Evolutionary conservation across 2,329 filamentous ascomycete genomes (phyloP).

Genomic region (Trichoderma guizhouense): DNA sequence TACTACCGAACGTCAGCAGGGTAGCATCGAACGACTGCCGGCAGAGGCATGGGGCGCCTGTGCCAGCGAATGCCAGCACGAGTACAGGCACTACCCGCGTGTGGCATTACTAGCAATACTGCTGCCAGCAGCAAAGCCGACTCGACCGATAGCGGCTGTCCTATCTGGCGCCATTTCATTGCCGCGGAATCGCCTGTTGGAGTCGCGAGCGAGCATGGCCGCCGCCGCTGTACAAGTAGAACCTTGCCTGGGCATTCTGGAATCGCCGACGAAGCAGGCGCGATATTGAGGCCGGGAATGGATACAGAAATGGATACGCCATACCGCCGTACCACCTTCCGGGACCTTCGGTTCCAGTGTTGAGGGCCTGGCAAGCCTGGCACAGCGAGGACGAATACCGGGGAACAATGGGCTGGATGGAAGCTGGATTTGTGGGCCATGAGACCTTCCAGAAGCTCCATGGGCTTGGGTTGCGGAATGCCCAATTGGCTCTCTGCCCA

Average conservation of each 20-base stretch:
- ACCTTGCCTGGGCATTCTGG: conserved; percentile 1
- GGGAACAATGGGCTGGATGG: conserved; percentile 11
- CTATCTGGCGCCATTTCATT: conserved; percentile 10
- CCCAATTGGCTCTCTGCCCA: conserved; percentile 11
- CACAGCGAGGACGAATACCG: conserved; percentile 2
- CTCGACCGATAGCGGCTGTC: conserved; percentile 13
- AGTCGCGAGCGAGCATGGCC: not conserved
- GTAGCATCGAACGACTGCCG: conserved; percentile 15
- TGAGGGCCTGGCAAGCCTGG: not conserved
- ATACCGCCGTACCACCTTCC: conserved; percentile 4
- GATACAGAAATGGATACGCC: conserved; percentile 16
- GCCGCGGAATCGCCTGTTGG: conserved; percentile 6
- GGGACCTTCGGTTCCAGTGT: conserved; percentile 4
- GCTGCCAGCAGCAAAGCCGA: not conserved
- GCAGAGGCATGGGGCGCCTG: conserved; percentile 8
- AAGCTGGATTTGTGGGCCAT: conserved; percentile 14
- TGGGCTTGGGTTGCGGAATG: conserved; percentile 18
- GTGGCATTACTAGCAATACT: not conserved
- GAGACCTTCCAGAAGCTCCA: conserved; percentile 24
- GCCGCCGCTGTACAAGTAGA: not conserved
- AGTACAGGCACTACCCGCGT: not conserved
- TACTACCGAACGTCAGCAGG: not conserved
- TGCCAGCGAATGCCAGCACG: conserved; percentile 6
- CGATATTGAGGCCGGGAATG: conserved; percentile 16
- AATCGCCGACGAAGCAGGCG: conserved; percentile 17